phyloP scores from a whole-genome alignment of 345 rosid genomes.

The Populus alba region DNA sequence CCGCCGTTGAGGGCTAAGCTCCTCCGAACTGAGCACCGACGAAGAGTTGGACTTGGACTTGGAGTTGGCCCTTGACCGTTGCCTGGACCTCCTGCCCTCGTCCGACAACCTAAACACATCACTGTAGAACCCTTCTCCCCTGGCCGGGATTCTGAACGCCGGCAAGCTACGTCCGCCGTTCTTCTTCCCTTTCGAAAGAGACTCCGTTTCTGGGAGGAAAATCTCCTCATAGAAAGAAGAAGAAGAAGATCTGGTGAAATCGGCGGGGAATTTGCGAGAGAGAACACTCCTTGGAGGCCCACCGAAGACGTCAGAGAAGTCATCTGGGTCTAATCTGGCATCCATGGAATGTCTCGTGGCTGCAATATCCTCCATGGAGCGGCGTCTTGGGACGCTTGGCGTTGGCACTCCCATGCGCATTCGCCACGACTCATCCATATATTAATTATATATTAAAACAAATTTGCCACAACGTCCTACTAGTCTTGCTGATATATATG shows the following conservation, averaged over 20 bases:
- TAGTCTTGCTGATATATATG: no score
- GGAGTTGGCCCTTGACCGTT: conserved; percentile 49
- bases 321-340: conserved; percentile 37
- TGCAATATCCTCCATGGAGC: conserved; percentile 34
- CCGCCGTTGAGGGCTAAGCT: conserved; percentile 62
- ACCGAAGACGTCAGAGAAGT: conserved; percentile 85
- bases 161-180: conserved; percentile 46
- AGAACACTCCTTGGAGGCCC: conserved; percentile 81
- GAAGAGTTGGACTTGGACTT: conserved; percentile 68
- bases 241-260: conserved; percentile 37
- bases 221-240: conserved; percentile 66
- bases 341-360: conserved; percentile 28
- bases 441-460: not conserved
- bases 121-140: conserved; percentile 51
- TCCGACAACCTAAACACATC: conserved; percentile 55
- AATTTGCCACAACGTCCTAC: no score
- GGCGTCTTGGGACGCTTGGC: conserved; percentile 45
- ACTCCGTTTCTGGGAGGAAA: conserved; percentile 45
- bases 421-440: conserved; percentile 87
- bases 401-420: conserved; percentile 63
- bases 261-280: conserved; percentile 58
- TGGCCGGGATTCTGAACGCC: conserved; percentile 64
- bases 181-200: conserved; percentile 26
- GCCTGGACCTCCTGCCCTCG: conserved; percentile 43
- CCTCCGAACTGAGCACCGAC: conserved; percentile 76